Evolutionary conservation across 202 grass and related monocot species (phyloP).

Genomic region (Carex arenaria): DNA sequence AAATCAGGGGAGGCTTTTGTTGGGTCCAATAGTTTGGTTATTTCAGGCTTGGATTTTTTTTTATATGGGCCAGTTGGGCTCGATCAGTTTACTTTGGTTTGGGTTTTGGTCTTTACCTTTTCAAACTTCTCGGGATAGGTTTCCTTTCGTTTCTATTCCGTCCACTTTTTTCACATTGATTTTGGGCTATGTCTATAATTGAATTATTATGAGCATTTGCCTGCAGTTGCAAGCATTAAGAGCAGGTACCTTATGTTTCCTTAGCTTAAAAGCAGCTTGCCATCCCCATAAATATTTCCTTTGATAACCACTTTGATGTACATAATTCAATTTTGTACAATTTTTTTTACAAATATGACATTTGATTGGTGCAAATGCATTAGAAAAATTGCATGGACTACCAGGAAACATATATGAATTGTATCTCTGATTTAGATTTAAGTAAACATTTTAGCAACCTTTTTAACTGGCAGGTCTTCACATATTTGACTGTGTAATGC

Average conservation of each 20-base stretch:
- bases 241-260: too few species aligned
- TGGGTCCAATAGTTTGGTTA: slow-evolving; percentile 2
- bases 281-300: neutral
- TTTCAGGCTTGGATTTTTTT: neutral
- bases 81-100: neutral
- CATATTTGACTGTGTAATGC: slow-evolving; percentile 66
- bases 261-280: too few species aligned
- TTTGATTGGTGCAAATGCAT: neutral
- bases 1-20: neutral
- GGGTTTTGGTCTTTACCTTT: neutral
- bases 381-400: neutral
- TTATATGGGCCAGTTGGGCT: neutral
- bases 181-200: neutral
- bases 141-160: neutral
- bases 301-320: neutral
- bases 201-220: neutral
- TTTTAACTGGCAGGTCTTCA: slow-evolving; percentile 54
- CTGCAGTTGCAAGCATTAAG: neutral
- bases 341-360: neutral
- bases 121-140: neutral
- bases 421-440: neutral
- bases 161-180: neutral
- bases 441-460: neutral
- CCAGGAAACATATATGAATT: neutral
- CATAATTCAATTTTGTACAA: neutral